Conservation (phyloP, 2,329 filamentous ascomycete genomes). For the Colletotrichum trifolii region DNA sequence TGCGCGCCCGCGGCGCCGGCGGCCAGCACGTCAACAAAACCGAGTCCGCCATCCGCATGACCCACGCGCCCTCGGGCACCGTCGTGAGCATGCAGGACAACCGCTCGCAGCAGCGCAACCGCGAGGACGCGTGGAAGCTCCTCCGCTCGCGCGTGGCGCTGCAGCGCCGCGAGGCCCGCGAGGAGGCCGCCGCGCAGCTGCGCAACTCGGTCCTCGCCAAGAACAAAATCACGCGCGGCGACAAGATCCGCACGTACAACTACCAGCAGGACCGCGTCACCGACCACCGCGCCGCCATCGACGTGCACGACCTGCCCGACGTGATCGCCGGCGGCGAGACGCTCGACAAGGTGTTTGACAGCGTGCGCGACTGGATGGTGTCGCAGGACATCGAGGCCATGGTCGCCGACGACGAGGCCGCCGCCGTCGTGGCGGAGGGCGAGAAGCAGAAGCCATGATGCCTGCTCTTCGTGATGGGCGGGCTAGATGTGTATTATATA, state of each 20-base stretch:
- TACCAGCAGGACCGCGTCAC: slow-evolving; percentile 81
- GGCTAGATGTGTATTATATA: slow-evolving; percentile 7
- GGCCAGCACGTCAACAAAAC: slow-evolving; percentile 99
- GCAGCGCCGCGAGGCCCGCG: slow-evolving; percentile 80
- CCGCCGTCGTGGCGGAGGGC: slow-evolving; percentile 37
- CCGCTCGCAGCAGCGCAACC: slow-evolving; percentile 89
- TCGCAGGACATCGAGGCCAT: slow-evolving; percentile 79
- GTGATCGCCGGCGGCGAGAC: slow-evolving; percentile 80
- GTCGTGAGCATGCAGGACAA: slow-evolving; percentile 93
- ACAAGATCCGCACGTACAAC: slow-evolving; percentile 96
- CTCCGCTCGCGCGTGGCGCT: slow-evolving; percentile 86
- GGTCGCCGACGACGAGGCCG: slow-evolving; percentile 69
- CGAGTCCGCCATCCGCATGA: slow-evolving; percentile 93
- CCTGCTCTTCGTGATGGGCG: background rate
- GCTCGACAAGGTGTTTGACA: slow-evolving; percentile 81
- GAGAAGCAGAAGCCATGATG: slow-evolving; percentile 29
- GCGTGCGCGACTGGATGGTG: slow-evolving; percentile 80
- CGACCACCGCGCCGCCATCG: slow-evolving; percentile 85
- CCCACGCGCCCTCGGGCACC: slow-evolving; percentile 87
- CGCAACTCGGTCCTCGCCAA: slow-evolving; percentile 82
- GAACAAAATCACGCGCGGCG: slow-evolving; percentile 86
- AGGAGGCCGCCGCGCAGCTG: slow-evolving; percentile 80
- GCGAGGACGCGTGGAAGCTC: slow-evolving; percentile 87
- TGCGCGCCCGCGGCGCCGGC: slow-evolving; percentile 91
- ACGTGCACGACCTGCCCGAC: slow-evolving; percentile 82